Base-by-base conservation (phyloP, 1,284 basidiomycete species). In the Trametes versicolor region DNA sequence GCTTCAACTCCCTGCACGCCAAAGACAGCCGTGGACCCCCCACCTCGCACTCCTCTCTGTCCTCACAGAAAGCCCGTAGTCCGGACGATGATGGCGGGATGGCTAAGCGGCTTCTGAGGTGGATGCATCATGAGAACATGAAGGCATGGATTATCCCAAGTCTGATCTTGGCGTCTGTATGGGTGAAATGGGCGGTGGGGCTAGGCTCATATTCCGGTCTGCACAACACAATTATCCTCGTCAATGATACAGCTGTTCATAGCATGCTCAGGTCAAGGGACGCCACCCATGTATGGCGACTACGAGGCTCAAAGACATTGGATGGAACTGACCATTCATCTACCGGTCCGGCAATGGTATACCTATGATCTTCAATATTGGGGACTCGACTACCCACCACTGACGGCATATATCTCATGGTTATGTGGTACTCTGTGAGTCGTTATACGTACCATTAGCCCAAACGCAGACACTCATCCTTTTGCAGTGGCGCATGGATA, bases 271-370 rank as follows among this genome's bases (percentile, higher is more conserved):
- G 94, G 95, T 7, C 78, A 86, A 64, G 82, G 76, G 19, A 86
- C 85, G 2, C 90, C 94, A 0, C 95, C 95, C 0, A 89, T 96
- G 87, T 93, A 86, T 68, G 96, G 96, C 19, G 96, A 98, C 78
- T 95, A 95, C 71, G 96, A 98, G 77, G 96, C 96, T 0, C 96
- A 97, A 74, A 83, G 96, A 58, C 95, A 97, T 77, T 97, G 95
- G 96, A 94, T 97, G 88, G 94, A 97, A 71, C 77, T 97, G 49
- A 95, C 94, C 0, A 79, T 87, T 36, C 91, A 95, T 73, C 80
- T 95, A 4, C 93, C 94, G 0, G 73, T 87, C 29, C 82, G 80
- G 10, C 78, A 90, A 70, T 97, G 96, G 96, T 97, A 97, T 77
- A 88, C 80, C 2, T 94, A 96, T 76, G 94, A 97, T 72, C 81